Evolutionary conservation across 768 basidiomycete genomes (phyloP).

Genomic region (Amanita rimosa): DNA sequence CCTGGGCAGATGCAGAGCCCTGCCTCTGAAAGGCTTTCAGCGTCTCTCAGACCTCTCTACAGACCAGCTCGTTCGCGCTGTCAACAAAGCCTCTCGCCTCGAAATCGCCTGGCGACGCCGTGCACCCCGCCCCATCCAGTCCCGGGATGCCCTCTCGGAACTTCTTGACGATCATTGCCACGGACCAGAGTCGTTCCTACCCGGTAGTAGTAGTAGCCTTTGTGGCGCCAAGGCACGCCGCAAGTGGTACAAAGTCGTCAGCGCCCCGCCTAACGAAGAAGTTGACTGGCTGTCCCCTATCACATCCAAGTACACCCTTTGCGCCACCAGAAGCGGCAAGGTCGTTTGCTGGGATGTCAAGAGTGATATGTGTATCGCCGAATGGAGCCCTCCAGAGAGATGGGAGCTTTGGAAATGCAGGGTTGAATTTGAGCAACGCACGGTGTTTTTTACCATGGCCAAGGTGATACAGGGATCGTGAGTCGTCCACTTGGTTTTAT

Average conservation of each 20-base stretch:
- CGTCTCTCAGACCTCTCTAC: constrained; percentile 56
- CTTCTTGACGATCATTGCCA: constrained; percentile 1
- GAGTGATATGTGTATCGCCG: constrained; percentile 45
- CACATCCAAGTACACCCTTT: constrained; percentile 66
- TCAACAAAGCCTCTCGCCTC: constrained; percentile 50
- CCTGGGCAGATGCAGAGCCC: constrained; percentile 52
- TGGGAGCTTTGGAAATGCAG: constrained; percentile 77
- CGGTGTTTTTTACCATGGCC: constrained; percentile 70
- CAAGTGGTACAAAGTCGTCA: constrained; percentile 60
- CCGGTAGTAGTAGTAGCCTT: background rate
- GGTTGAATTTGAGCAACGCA: constrained; percentile 61
- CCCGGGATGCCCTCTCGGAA: constrained; percentile 10
- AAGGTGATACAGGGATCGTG: constrained; percentile 42
- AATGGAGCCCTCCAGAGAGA: constrained; percentile 51
- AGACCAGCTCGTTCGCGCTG: constrained; percentile 46
- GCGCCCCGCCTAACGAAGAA: constrained; percentile 53
- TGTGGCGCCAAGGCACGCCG: constrained; percentile 9
- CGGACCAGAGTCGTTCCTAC: background rate
- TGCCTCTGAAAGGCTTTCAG: constrained; percentile 62
- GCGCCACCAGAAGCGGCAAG: constrained; percentile 64
- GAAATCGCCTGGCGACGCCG: constrained; percentile 54
- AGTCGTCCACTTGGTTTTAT: constrained; percentile 14
- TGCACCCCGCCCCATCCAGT: constrained; percentile 38
- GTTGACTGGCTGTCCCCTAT: constrained; percentile 74
- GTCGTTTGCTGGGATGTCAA: constrained; percentile 73